Evolutionary conservation across 768 basidiomycete species (phyloP).

Genomic region (Tricholoma hemisulphureum): DNA sequence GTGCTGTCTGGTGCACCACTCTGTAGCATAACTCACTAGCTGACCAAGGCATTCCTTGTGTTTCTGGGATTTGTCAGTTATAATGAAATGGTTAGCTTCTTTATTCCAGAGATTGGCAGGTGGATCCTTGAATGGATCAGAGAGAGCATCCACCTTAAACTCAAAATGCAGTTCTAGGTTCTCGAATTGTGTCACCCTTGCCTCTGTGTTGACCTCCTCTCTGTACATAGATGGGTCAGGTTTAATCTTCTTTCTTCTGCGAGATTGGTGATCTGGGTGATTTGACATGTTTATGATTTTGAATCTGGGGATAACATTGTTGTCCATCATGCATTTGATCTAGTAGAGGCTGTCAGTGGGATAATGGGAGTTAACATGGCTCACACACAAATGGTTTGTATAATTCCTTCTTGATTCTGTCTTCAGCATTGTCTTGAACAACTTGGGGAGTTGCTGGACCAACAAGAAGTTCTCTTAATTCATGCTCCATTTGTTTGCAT

Average conservation of each 20-base stretch:
- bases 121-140: not conserved
- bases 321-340: not conserved
- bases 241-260: not conserved
- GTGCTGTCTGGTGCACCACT: conserved; percentile 23
- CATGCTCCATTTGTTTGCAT: not conserved
- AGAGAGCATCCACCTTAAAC: not conserved
- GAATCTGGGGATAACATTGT: not conserved
- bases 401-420: not conserved
- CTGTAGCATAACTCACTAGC: conserved; percentile 19
- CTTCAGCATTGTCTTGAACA: not conserved
- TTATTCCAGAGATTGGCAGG: not conserved
- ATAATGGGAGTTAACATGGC: no score
- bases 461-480: not conserved
- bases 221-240: not conserved
- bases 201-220: not conserved
- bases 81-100: not conserved
- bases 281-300: not conserved
- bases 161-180: not conserved
- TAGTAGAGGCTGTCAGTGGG: no score
- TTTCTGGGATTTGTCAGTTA: not conserved
- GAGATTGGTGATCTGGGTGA: not conserved
- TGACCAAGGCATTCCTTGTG: conserved; percentile 28
- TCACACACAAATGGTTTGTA: not conserved
- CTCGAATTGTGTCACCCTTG: not conserved
- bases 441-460: not conserved